A percentile compares a stretch with the other conserved stretches of the same genome.
phyloP scores from a whole-genome alignment of 805 yeast species.

The Candida jianshihensis region DNA sequence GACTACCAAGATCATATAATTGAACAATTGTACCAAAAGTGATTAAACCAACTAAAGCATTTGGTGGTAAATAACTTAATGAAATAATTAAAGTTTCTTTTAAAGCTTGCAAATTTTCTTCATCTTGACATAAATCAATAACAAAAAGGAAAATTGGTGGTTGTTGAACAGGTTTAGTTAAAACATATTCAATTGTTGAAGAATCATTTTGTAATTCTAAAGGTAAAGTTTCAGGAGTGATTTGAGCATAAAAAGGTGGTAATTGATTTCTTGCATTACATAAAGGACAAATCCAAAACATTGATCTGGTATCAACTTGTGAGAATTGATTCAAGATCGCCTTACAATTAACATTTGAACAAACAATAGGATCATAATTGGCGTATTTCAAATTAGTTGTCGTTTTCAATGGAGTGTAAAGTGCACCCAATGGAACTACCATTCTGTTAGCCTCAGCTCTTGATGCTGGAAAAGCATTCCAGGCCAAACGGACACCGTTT shows the following conservation, averaged over 20 bases:
- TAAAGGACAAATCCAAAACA: constrained; percentile 80
- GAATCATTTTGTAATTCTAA: constrained; percentile 63
- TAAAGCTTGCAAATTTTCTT: constrained; percentile 76
- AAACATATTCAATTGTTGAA: constrained; percentile 79
- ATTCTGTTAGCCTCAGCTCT: constrained; percentile 84
- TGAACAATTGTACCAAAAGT: constrained; percentile 89
- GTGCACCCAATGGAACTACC: constrained; percentile 89
- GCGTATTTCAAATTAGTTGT: constrained; percentile 72
- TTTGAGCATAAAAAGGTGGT: constrained; percentile 75
- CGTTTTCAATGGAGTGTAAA: constrained; percentile 88
- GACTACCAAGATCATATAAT: constrained; percentile 72
- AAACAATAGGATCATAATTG: constrained; percentile 77
- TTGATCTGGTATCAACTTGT: constrained; percentile 66
- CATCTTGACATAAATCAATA: constrained; percentile 85
- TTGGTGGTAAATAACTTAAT: constrained; percentile 77
- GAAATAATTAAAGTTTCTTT: constrained; percentile 75
- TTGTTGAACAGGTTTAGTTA: constrained; percentile 68
- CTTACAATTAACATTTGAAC: constrained; percentile 73
- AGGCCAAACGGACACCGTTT: constrained; percentile 69
- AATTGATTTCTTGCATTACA: constrained; percentile 74
- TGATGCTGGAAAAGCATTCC: constrained; percentile 86
- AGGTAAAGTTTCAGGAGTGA: constrained; percentile 73
- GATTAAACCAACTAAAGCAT: constrained; percentile 79
- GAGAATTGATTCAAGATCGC: constrained; percentile 85
- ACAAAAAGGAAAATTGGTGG: constrained; percentile 87